Percentiles rank a stretch among this genome's conserved stretches.
Conservation (phyloP, 225 moss, liverwort and hornwort species). For the Asterella californica region DNA sequence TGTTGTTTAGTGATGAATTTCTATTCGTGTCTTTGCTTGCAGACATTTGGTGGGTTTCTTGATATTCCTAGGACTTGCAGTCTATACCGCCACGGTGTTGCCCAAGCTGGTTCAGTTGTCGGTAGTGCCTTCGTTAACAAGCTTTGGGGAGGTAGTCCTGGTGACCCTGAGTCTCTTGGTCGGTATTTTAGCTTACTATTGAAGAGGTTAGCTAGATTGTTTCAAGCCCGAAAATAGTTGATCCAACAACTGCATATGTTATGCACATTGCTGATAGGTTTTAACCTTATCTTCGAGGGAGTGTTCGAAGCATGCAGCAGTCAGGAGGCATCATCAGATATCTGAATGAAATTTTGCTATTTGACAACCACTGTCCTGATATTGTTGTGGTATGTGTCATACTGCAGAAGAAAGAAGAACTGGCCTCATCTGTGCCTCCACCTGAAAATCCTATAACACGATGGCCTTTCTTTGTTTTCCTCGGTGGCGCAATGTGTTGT, state of each 20-base stretch:
- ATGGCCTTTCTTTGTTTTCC: constrained; percentile 85
- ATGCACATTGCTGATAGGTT: neutral
- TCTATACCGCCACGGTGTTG: constrained; percentile 56
- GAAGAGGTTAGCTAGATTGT: neutral
- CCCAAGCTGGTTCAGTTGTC: constrained; percentile 55
- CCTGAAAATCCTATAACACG: constrained; percentile 52
- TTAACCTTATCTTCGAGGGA: neutral
- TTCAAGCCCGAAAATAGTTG: no score
- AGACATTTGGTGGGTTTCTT: constrained; percentile 87
- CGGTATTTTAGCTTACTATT: constrained; percentile 32
- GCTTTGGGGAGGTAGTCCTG: constrained; percentile 38
- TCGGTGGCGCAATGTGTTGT: constrained; percentile 86
- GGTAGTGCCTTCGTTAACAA: constrained; percentile 36
- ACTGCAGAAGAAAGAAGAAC: constrained; percentile 21
- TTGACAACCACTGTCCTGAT: neutral
- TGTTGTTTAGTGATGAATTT: neutral
- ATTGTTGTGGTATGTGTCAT: neutral
- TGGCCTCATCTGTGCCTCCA: constrained; percentile 32
- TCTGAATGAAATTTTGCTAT: no score
- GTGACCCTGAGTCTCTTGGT: constrained; percentile 38
- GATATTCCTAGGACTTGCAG: constrained; percentile 70
- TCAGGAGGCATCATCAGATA: neutral
- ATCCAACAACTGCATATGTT: neutral
- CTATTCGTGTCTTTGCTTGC: constrained; percentile 24
- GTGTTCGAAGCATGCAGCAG: neutral